These are phyloP conservation scores for Pelargonium fulgidum DNA, from an alignment of 441 rosid species.

Conservation along the genomic window DNA sequence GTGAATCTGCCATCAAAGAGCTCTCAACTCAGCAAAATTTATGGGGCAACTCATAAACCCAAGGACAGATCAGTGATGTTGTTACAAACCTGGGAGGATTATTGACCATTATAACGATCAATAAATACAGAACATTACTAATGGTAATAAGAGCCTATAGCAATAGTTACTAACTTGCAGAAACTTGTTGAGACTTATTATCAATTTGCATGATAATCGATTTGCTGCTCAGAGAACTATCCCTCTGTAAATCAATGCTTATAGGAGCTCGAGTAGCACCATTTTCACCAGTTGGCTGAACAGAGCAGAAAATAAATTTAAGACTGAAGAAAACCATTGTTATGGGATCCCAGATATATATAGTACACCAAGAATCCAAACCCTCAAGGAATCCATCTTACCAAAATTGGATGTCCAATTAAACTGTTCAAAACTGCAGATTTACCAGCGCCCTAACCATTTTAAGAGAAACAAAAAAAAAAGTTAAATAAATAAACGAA, in stretches of 20 bases:
- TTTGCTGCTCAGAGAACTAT: slow-evolving; percentile 62
- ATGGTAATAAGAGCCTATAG: slow-evolving; percentile 6
- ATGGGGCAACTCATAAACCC: background rate
- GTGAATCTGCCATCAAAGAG: background rate
- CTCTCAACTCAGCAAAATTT: background rate
- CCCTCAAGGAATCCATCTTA: slow-evolving; percentile 31
- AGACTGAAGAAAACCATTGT: background rate
- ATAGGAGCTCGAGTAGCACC: slow-evolving; percentile 97
- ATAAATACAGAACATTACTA: slow-evolving; percentile 3
- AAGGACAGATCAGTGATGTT: background rate
- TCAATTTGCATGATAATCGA: slow-evolving; percentile 72
- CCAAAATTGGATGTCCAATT: slow-evolving; percentile 88
- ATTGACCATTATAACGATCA: background rate
- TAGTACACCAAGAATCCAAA: background rate
- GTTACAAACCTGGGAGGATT: background rate
- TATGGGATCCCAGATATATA: background rate
- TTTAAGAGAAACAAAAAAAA: slow-evolving; percentile 13
- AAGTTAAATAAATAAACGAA: background rate
- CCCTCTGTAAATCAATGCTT: slow-evolving; percentile 57
- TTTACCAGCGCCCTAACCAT: slow-evolving; percentile 84
- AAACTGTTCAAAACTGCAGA: slow-evolving; percentile 87
- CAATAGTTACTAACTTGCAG: slow-evolving; percentile 55
- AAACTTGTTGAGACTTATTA: slow-evolving; percentile 74
- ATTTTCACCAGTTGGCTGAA: slow-evolving; percentile 42
- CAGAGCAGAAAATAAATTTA: slow-evolving; percentile 10